Percentiles rank a stretch among this genome's conserved stretches.
These are phyloP conservation scores for Ascosphaera aggregata DNA, from an alignment of 2,329 filamentous ascomycete genomes.

Conservation along the genomic window DNA sequence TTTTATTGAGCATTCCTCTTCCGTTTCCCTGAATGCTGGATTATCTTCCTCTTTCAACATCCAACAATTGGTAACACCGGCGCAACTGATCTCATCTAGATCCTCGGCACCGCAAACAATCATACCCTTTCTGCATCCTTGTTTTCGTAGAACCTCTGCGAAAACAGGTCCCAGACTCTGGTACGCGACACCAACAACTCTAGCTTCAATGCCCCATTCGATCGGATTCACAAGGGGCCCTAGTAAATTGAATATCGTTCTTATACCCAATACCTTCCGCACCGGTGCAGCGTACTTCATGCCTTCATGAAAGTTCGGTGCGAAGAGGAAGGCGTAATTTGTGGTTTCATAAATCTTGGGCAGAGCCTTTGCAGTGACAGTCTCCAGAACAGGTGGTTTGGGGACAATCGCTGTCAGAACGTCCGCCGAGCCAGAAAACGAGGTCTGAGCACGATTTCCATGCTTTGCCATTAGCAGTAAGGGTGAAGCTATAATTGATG, in stretches of 20 bases:
- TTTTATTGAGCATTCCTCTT: conserved; percentile 16
- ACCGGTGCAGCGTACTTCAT: conserved; percentile 78
- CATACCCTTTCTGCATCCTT: conserved; percentile 60
- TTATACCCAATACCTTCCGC: conserved; percentile 69
- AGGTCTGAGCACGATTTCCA: conserved; percentile 86
- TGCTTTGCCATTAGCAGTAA: conserved; percentile 79
- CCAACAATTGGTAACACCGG: conserved; percentile 78
- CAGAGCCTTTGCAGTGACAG: conserved; percentile 50
- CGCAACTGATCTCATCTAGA: conserved; percentile 85
- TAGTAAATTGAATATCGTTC: conserved; percentile 94
- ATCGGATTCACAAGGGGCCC: conserved; percentile 83
- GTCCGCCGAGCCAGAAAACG: conserved; percentile 86
- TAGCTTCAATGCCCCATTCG: conserved; percentile 62
- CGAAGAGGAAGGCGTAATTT: conserved; percentile 91
- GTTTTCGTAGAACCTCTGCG: conserved; percentile 55
- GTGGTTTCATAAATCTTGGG: conserved; percentile 48
- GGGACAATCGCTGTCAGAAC: conserved; percentile 56
- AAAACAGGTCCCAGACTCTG: conserved; percentile 74
- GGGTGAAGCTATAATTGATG: conserved; percentile 75
- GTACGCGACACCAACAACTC: conserved; percentile 81
- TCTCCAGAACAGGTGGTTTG: conserved; percentile 46
- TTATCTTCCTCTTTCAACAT: conserved; percentile 34
- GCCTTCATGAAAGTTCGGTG: conserved; percentile 85
- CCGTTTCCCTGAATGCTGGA: conserved; percentile 15
- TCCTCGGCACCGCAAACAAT: conserved; percentile 89